Percentiles rank a stretch among this genome's conserved stretches.
These are phyloP conservation scores for Jatropha multifida DNA, from an alignment of 441 rosid species.

Conservation along the genomic window DNA sequence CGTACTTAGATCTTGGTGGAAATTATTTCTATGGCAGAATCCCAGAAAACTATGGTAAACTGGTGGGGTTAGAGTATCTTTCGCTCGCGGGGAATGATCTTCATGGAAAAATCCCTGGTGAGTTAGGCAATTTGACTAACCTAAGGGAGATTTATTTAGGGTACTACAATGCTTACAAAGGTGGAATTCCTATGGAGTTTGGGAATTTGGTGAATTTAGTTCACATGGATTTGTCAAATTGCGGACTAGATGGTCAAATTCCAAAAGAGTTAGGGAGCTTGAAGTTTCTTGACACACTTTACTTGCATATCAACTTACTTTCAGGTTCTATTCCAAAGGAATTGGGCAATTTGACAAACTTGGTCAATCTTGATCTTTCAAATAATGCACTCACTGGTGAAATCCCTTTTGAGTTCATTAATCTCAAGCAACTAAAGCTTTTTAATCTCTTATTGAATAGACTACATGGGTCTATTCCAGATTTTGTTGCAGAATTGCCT, in stretches of 20 bases:
- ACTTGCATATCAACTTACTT: constrained; percentile 68
- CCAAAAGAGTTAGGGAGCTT: constrained; percentile 69
- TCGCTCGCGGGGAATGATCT: constrained; percentile 87
- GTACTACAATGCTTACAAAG: constrained; percentile 61
- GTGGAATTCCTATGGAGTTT: constrained; percentile 75
- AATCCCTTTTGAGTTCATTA: constrained; percentile 62
- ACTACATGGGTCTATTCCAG: constrained; percentile 83
- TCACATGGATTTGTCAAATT: constrained; percentile 71
- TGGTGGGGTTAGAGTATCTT: constrained; percentile 65
- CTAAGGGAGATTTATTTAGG: constrained; percentile 72
- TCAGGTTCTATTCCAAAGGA: constrained; percentile 67
- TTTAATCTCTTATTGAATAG: constrained; percentile 85
- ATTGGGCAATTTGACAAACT: constrained; percentile 63
- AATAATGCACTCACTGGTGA: constrained; percentile 75
- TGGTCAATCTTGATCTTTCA: constrained; percentile 80
- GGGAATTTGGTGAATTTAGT: constrained; percentile 66
- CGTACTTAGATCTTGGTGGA: constrained; percentile 85
- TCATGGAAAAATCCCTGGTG: constrained; percentile 67
- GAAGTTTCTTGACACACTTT: constrained; percentile 73
- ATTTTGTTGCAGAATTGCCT: constrained; percentile 68
- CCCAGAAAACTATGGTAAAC: constrained; percentile 65
- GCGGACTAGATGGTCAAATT: constrained; percentile 67
- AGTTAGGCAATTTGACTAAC: constrained; percentile 69
- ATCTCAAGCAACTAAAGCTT: constrained; percentile 69
- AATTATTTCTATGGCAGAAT: constrained; percentile 78